phyloP scores from a whole-genome alignment of 2,329 filamentous ascomycete genomes.

The Botrytis fabae region DNA sequence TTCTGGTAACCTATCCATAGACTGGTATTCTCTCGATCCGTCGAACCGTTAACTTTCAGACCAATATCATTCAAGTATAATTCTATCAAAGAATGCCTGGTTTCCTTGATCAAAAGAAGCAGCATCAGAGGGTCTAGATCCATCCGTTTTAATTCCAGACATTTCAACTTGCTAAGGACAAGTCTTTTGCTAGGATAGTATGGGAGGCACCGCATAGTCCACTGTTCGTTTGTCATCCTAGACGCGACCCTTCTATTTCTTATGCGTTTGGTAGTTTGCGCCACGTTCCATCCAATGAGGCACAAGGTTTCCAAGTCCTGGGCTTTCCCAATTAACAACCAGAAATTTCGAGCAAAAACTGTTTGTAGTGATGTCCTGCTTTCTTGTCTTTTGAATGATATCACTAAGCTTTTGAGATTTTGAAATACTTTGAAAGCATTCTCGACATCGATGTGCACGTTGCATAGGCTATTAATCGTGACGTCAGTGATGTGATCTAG shows the following conservation, averaged over 20 bases:
- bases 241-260: constrained; percentile 25
- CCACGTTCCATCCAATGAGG: constrained; percentile 45
- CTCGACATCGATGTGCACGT: constrained; percentile 52
- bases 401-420: constrained; percentile 48
- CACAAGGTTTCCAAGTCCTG: constrained; percentile 49
- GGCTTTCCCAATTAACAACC: constrained; percentile 52
- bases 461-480: constrained; percentile 50
- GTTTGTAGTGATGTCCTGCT: constrained; percentile 41
- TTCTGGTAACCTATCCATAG: constrained; percentile 39
- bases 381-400: constrained; percentile 51
- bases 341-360: constrained; percentile 49
- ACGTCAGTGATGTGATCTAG: constrained; percentile 53
- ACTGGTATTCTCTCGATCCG: constrained; percentile 26
- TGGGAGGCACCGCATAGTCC: constrained; percentile 39
- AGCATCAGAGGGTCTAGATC: constrained; percentile 37
- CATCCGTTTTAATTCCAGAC: constrained; percentile 40
- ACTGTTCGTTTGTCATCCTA: constrained; percentile 23
- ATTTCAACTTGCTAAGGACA: constrained; percentile 32
- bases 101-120: constrained; percentile 35
- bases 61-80: constrained; percentile 41
- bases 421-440: constrained; percentile 50
- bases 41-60: constrained; percentile 36
- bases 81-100: constrained; percentile 37
- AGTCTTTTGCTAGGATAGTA: constrained; percentile 27
- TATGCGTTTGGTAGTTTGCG: constrained; percentile 32